A percentile compares a stretch with the other conserved stretches of the same genome.
phyloP scores from a whole-genome alignment of 257 asterid genomes.

The Scutellaria minor region DNA sequence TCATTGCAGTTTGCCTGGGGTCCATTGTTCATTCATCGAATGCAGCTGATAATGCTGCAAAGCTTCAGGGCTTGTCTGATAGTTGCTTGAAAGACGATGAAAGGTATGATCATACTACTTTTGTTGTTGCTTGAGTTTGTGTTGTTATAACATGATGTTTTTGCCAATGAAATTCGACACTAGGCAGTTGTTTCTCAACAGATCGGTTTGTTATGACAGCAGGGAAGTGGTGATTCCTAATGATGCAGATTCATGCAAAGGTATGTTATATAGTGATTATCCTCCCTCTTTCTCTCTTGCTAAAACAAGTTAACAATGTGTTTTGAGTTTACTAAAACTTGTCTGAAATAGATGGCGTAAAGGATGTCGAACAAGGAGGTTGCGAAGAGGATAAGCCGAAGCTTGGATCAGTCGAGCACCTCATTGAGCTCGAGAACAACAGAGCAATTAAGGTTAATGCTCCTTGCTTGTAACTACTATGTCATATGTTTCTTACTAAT shows the following conservation, averaged over 20 bases:
- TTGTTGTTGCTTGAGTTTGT: background rate
- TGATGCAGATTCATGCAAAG: conserved; percentile 20
- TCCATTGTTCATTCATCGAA: conserved; percentile 53
- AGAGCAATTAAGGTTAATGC: conserved; percentile 57
- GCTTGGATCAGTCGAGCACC: conserved; percentile 50
- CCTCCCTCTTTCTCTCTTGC: background rate
- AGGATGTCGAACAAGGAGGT: conserved; percentile 40
- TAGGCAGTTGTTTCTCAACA: background rate
- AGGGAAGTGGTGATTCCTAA: conserved; percentile 28
- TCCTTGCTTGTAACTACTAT: background rate
- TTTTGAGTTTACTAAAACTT: background rate
- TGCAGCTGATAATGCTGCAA: conserved; percentile 49
- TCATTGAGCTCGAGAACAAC: conserved; percentile 46
- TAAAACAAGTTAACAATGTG: background rate
- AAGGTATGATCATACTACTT: conserved; percentile 20
- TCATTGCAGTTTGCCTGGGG: conserved; percentile 55
- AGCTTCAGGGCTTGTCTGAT: conserved; percentile 38
- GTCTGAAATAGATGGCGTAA: conserved; percentile 21
- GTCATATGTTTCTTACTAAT: too few species aligned
- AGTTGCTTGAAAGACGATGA: background rate
- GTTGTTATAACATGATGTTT: conserved; percentile 7
- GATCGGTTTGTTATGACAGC: conserved; percentile 2
- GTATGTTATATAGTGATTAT: conserved; percentile 22
- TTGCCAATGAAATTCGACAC: background rate
- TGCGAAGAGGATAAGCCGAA: conserved; percentile 33